These are phyloP conservation scores for Penicillium ucsense DNA, from an alignment of 495 filamentous ascomycete species.

Conservation along the genomic window DNA sequence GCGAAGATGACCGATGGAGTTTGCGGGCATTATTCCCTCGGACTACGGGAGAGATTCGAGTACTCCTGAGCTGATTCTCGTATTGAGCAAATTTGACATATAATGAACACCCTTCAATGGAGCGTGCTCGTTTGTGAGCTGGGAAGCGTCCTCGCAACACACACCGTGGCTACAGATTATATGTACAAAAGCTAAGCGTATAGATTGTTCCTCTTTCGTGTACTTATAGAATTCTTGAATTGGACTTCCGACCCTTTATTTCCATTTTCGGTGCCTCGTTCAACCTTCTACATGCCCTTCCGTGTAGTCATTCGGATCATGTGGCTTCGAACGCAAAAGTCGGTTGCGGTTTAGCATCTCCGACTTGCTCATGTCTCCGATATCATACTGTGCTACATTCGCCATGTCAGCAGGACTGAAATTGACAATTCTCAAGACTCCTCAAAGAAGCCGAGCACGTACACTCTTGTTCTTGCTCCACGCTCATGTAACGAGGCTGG, in stretches of 20 bases:
- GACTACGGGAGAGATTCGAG: conserved; percentile 76
- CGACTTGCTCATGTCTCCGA: conserved; percentile 2
- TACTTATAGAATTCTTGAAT: background rate
- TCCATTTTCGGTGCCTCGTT: background rate
- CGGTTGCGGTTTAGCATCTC: conserved; percentile 1
- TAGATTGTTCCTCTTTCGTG: background rate
- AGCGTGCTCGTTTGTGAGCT: too few relatives aligned
- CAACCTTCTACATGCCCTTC: conserved; percentile 7
- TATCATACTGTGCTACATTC: conserved; percentile 4
- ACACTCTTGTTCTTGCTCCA: conserved; percentile 1
- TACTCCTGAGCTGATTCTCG: conserved; percentile 50
- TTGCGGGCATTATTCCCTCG: conserved; percentile 67
- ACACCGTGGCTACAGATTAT: too few relatives aligned
- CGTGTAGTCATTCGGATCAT: background rate
- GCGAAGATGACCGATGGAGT: conserved; percentile 32
- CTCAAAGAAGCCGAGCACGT: background rate
- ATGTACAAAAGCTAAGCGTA: too few relatives aligned
- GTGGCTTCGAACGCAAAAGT: conserved; percentile 2
- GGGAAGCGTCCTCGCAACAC: too few relatives aligned
- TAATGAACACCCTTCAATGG: background rate
- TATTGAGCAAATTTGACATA: background rate
- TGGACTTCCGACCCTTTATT: background rate
- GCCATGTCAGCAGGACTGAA: too few relatives aligned
- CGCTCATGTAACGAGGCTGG: background rate
- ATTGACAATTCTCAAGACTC: too few relatives aligned